Percentiles rank a stretch among this genome's conserved stretches.
phyloP scores from a whole-genome alignment of 306 rosid genomes.

The Senna tora region DNA sequence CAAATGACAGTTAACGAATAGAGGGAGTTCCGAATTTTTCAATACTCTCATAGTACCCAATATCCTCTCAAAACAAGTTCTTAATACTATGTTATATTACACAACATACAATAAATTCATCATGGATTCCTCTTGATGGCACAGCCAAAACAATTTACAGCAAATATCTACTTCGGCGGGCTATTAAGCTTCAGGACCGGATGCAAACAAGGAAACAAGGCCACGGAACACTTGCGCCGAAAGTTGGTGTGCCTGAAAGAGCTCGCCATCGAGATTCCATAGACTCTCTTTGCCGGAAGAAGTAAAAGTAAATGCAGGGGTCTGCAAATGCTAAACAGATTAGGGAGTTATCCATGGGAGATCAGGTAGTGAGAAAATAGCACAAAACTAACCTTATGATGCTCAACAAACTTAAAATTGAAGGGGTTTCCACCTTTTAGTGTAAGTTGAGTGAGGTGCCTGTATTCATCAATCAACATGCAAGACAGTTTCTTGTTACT shows the following conservation, averaged over 20 bases:
- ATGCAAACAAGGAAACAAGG: slow-evolving; percentile 78
- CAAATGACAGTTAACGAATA: too few species aligned
- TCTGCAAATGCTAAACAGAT: slow-evolving; percentile 43
- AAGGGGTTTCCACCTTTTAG: slow-evolving; percentile 82
- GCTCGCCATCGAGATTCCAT: slow-evolving; percentile 93
- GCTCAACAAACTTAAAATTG: slow-evolving; percentile 85
- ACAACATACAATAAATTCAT: slow-evolving; percentile 11
- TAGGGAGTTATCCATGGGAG: background rate
- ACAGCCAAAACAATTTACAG: slow-evolving; percentile 18
- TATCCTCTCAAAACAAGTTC: too few species aligned
- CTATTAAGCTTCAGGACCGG: slow-evolving; percentile 79
- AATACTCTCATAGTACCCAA: too few species aligned
- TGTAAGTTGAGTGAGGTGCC: slow-evolving; percentile 92
- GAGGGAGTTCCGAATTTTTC: too few species aligned
- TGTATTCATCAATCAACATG: slow-evolving; percentile 40
- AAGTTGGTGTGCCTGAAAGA: slow-evolving; percentile 80
- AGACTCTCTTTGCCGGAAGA: slow-evolving; percentile 76
- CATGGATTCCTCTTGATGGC: slow-evolving; percentile 19
- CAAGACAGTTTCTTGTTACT: slow-evolving; percentile 9
- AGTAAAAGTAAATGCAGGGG: slow-evolving; percentile 79
- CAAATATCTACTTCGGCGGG: slow-evolving; percentile 7
- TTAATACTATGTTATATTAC: background rate
- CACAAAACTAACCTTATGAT: slow-evolving; percentile 69
- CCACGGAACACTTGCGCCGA: slow-evolving; percentile 92
- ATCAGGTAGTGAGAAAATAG: background rate